Percentiles rank a stretch among this genome's conserved stretches.
Evolutionary conservation across 2,329 filamentous ascomycete genomes (phyloP).

Genomic region (Fusarium papillatum): DNA sequence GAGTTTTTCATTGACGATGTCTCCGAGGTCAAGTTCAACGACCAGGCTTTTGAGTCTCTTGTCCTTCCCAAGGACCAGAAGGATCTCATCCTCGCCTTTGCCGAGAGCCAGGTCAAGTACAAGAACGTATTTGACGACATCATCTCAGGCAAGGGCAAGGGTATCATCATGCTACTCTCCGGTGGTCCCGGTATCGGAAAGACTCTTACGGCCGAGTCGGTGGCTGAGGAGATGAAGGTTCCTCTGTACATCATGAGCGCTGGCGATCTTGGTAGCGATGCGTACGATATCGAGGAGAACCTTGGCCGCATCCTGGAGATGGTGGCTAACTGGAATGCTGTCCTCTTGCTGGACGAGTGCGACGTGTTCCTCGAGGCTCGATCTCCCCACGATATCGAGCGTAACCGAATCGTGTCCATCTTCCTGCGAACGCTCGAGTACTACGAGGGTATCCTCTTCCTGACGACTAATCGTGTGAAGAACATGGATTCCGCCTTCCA

Average conservation of each 20-base stretch:
- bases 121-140: conserved; percentile 63
- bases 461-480: conserved; percentile 61
- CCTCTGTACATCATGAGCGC: conserved; percentile 68
- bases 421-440: conserved; percentile 61
- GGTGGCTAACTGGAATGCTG: conserved; percentile 66
- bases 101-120: conserved; percentile 58
- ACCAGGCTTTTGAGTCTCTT: conserved; percentile 61
- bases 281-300: conserved; percentile 73
- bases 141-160: conserved; percentile 65
- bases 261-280: conserved; percentile 79
- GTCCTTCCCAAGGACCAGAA: conserved; percentile 64
- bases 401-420: conserved; percentile 52
- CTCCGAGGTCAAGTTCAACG: conserved; percentile 61
- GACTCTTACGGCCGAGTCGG: conserved; percentile 62
- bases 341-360: conserved; percentile 52
- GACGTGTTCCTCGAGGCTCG: conserved; percentile 60
- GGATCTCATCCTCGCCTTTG: conserved; percentile 64
- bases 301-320: conserved; percentile 71
- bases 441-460: conserved; percentile 63
- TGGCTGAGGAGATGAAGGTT: conserved; percentile 62
- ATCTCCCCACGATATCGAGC: conserved; percentile 49
- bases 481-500: conserved; percentile 62
- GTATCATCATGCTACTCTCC: conserved; percentile 63
- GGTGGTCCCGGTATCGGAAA: conserved; percentile 65
- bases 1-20: conserved; percentile 63